Evolutionary conservation across 805 yeast genomes (phyloP).

Genomic region (Saccharomycopsis fodiens): DNA sequence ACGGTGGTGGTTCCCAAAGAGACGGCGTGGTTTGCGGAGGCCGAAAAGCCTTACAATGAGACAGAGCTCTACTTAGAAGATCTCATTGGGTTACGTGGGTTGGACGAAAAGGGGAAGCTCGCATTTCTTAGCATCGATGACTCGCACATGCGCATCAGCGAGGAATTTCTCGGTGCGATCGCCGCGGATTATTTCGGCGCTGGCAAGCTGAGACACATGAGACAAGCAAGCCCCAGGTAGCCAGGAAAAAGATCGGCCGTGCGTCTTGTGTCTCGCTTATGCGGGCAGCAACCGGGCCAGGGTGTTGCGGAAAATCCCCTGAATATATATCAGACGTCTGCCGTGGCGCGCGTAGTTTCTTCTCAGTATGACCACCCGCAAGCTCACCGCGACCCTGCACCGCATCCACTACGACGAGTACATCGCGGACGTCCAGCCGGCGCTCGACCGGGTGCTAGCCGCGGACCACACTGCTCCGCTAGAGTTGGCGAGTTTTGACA

Average conservation of each 20-base stretch:
- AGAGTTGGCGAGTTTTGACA: background rate
- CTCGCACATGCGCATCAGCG: slow-evolving; percentile 58
- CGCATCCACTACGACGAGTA: background rate
- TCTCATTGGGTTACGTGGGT: slow-evolving; percentile 47
- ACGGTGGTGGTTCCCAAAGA: slow-evolving; percentile 67
- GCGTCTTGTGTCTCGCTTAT: background rate
- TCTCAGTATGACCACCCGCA: background rate
- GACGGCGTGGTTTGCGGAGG: slow-evolving; percentile 50
- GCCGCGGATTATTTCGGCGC: slow-evolving; percentile 34
- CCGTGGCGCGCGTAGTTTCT: background rate
- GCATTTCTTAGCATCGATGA: slow-evolving; percentile 47
- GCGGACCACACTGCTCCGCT: background rate
- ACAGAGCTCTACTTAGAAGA: slow-evolving; percentile 47
- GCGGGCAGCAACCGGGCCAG: background rate
- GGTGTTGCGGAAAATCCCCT: background rate
- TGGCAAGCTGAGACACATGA: slow-evolving; percentile 19
- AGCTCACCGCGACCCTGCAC: background rate
- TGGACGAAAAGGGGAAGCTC: slow-evolving; percentile 38
- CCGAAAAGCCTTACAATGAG: slow-evolving; percentile 31
- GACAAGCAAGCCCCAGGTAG: too few relatives aligned
- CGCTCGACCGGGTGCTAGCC: background rate
- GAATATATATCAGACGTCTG: background rate
- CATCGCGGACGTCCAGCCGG: background rate
- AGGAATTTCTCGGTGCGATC: slow-evolving; percentile 38
- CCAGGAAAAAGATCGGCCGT: too few relatives aligned